Evolutionary conservation across 148 eudicot species (phyloP), one percentile per base, ranked within the genome.

Genomic region (Rhododendron ovatum): DNA sequence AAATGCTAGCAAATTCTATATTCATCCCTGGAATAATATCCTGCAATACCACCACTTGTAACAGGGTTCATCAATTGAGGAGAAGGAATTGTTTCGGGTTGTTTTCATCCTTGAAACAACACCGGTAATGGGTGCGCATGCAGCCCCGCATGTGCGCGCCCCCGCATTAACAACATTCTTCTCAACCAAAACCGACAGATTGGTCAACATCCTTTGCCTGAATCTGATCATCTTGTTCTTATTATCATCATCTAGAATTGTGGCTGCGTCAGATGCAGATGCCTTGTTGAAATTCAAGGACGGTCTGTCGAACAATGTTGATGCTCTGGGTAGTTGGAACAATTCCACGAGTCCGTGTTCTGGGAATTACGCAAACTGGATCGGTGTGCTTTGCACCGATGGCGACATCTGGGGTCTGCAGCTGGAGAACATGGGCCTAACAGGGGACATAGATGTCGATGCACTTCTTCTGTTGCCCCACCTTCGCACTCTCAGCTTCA

Each of bases 331-430:
- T 37, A 88, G 89, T 50, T 96, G 99, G 99, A 83, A 89, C 28
- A 91, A 93, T 28, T 67, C 90, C 2, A 88, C 48, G 35, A 74
- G 74, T 48, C 95, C 98, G 0, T 95, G 98, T 80, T 20, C 85
- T 9, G 89, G 87, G 26, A 89, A 88, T 39, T 59, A 83, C 45
- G 88, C 90, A 4, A 87, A 87, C n/a, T 95, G 99, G 99, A 2
- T 45, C 2, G 98, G 97, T 0, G 91, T 95, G 28, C 84, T 90
- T 5, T 96, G 99, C 84, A 51, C 48, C 8, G 30, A 85, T 5
- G 93, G 90, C n/a, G 84, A 84, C 41, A 92, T 95, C 13, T 93
- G 94, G 95, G 99, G 98, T 6, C 74, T 96, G 83, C 91, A 92
- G 78, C 93, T 96, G 9, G 97, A 96, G 83, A 88, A 90, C 80